Evolutionary conservation across 371 early-diverging fungal species (phyloP).

Genomic region (Furculomyces boomerangus): DNA sequence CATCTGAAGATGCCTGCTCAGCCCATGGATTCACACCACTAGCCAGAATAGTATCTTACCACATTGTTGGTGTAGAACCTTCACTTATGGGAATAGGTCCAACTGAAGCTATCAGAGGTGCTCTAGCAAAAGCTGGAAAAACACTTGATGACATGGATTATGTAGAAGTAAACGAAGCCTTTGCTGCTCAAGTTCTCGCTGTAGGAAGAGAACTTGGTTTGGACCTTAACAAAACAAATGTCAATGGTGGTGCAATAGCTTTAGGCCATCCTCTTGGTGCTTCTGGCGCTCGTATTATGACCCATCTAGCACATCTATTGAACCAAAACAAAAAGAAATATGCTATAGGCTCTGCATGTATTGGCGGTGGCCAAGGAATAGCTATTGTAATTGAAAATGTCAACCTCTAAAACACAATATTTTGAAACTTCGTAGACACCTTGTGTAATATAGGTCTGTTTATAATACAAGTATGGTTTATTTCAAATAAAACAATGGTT

Average conservation of each 20-base stretch:
- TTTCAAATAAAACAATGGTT: background rate
- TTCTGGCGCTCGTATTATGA: slow-evolving; percentile 86
- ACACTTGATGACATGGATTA: slow-evolving; percentile 68
- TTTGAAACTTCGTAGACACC: background rate
- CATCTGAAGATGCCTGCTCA: slow-evolving; percentile 70
- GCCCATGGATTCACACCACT: slow-evolving; percentile 61
- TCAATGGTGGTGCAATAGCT: slow-evolving; percentile 89
- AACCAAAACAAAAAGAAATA: slow-evolving; percentile 59
- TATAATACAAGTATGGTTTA: background rate
- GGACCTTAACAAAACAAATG: slow-evolving; percentile 59
- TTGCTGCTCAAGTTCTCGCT: slow-evolving; percentile 84
- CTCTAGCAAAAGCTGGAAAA: slow-evolving; percentile 65
- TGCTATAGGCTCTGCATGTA: slow-evolving; percentile 86
- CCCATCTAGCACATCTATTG: slow-evolving; percentile 69
- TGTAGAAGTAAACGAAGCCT: slow-evolving; percentile 96
- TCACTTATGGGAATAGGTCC: slow-evolving; percentile 87
- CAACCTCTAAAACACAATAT: background rate
- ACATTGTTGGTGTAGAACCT: slow-evolving; percentile 68
- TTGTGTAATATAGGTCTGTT: background rate
- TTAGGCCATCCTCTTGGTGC: slow-evolving; percentile 95
- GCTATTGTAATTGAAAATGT: slow-evolving; percentile 20
- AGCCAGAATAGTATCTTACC: slow-evolving; percentile 75
- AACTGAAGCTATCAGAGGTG: slow-evolving; percentile 75
- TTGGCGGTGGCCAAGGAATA: slow-evolving; percentile 72
- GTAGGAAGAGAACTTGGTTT: slow-evolving; percentile 77